Conservation (phyloP, 208 protist species). For the Wallacemonas sp. region DNA sequence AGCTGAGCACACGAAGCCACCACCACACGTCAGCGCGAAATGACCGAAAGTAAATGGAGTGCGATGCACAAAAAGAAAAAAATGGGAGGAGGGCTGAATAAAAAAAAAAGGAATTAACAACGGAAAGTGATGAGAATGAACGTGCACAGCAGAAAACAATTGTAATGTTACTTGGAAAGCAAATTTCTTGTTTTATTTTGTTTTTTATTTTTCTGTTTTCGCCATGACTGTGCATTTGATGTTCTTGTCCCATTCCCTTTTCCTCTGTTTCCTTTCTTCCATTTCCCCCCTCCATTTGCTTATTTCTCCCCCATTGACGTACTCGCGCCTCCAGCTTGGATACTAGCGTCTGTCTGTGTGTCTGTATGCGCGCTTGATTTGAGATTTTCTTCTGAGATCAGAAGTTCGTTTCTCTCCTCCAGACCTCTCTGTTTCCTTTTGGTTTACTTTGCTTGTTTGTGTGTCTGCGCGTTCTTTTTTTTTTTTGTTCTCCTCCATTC, state of each 20-base stretch:
- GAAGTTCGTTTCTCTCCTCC: not conserved
- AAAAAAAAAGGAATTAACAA: no score
- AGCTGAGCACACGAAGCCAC: no score
- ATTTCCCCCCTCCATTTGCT: not conserved
- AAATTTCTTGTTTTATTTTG: not conserved
- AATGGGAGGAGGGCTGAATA: no score
- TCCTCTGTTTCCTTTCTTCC: not conserved
- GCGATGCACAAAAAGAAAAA: no score
- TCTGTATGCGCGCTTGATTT: not conserved
- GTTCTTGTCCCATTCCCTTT: not conserved
- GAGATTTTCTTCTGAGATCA: not conserved
- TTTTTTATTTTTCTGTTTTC: constrained; percentile 9
- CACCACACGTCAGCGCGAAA: no score
- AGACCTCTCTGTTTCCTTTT: not conserved
- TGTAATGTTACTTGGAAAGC: no score
- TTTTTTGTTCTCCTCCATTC: constrained; percentile 8
- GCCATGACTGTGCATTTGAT: not conserved
- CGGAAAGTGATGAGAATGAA: not conserved
- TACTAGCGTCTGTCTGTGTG: not conserved
- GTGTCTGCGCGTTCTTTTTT: constrained; percentile 13
- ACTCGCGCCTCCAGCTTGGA: not conserved
- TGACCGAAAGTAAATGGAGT: no score
- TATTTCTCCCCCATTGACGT: not conserved
- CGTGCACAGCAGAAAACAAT: no score
- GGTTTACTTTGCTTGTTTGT: constrained; percentile 2